These are phyloP conservation scores for Amaranthus palmeri DNA, from an alignment of 148 eudicot genomes.

Conservation along the genomic window DNA sequence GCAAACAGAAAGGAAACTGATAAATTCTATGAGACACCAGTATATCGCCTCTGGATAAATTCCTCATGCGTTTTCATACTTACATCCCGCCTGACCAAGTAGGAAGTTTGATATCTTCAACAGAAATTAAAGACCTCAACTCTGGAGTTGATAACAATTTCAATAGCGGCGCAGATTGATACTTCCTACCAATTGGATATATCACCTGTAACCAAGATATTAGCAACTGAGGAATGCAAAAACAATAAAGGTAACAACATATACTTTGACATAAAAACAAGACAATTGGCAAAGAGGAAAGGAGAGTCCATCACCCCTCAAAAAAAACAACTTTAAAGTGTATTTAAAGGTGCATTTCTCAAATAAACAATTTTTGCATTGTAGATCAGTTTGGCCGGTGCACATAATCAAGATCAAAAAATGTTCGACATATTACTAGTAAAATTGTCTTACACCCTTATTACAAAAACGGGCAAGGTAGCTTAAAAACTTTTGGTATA, in stretches of 20 bases:
- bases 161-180: slow-evolving; percentile 61
- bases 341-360: too few relatives aligned
- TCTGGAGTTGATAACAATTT: slow-evolving; percentile 79
- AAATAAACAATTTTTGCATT: too few relatives aligned
- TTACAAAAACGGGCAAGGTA: too few relatives aligned
- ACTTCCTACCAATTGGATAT: slow-evolving; percentile 77
- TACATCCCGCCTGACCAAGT: slow-evolving; percentile 89
- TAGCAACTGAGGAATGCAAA: not conserved
- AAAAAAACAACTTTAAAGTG: too few relatives aligned
- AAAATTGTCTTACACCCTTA: too few relatives aligned
- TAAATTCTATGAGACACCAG: not conserved
- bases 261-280: not conserved
- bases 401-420: too few relatives aligned
- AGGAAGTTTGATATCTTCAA: slow-evolving; percentile 89
- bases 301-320: not conserved
- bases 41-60: not conserved
- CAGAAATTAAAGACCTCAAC: slow-evolving; percentile 67
- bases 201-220: slow-evolving; percentile 43
- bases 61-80: slow-evolving; percentile 19
- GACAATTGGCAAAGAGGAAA: not conserved
- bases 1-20: not conserved
- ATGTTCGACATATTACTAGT: too few relatives aligned
- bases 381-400: too few relatives aligned
- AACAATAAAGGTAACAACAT: not conserved
- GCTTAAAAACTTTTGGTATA: too few relatives aligned